These are phyloP conservation scores for Dactylonectria estremocensis DNA, from an alignment of 2,329 filamentous ascomycete species.

Conservation along the genomic window DNA sequence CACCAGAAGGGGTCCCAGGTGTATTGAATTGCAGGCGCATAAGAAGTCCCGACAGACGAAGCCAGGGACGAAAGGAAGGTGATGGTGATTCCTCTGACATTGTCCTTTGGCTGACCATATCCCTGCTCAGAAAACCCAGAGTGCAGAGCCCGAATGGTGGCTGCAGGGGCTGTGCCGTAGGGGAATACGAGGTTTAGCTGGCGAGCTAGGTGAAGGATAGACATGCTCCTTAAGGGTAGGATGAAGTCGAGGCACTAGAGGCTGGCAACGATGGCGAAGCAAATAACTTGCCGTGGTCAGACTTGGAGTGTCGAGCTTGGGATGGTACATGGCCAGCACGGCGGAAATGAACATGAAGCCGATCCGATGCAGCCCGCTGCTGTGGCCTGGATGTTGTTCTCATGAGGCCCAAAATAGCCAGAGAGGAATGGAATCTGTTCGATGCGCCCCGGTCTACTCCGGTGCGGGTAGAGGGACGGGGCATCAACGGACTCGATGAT, in stretches of 20 bases:
- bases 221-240: background rate
- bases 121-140: background rate
- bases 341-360: slow-evolving; percentile 1
- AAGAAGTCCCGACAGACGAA: background rate
- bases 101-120: background rate
- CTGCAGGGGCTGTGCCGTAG: background rate
- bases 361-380: background rate
- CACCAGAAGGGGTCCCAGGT: background rate
- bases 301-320: background rate
- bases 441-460: too few relatives aligned
- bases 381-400: slow-evolving; percentile 3
- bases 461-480: too few relatives aligned
- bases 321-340: slow-evolving; percentile 1
- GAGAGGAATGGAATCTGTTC: too few relatives aligned
- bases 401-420: background rate
- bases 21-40: background rate
- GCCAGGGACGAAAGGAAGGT: background rate
- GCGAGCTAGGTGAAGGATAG: background rate
- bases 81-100: background rate
- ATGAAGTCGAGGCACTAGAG: background rate
- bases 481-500: too few relatives aligned
- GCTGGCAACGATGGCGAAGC: background rate
- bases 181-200: background rate
- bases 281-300: background rate
- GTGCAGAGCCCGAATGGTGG: background rate